Conservation (phyloP, 352 stramenopile species). For the Phytophthora palmivora region DNA sequence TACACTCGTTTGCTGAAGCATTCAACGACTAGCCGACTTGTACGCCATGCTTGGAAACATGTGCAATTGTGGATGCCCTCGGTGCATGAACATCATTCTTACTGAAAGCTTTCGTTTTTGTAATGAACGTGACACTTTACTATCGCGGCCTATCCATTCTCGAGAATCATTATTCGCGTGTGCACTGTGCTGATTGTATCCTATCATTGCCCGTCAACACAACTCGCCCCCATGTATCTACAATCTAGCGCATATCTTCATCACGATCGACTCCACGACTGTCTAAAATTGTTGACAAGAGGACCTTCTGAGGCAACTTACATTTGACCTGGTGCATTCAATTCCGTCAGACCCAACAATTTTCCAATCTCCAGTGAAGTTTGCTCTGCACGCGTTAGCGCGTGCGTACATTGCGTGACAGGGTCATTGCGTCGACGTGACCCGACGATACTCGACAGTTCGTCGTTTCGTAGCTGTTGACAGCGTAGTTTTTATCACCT, state of each 20-base stretch:
- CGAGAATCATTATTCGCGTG: neutral
- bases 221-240: neutral
- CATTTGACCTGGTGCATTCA: neutral
- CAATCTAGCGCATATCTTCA: slow-evolving; percentile 1
- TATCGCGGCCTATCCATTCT: slow-evolving; percentile 3
- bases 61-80: neutral
- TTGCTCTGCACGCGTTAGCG: neutral
- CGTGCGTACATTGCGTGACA: neutral
- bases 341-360: slow-evolving; percentile 18
- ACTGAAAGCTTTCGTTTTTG: neutral
- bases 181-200: neutral
- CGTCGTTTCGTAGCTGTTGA: slow-evolving; percentile 19
- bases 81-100: neutral
- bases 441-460: slow-evolving; percentile 16
- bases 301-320: neutral
- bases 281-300: slow-evolving; percentile 13
- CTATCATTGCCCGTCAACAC: neutral
- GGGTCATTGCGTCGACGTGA: neutral
- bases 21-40: too few relatives aligned
- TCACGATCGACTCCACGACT: slow-evolving; percentile 1
- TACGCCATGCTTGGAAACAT: neutral
- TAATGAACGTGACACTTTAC: neutral
- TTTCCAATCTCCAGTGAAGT: slow-evolving; percentile 23
- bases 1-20: too few relatives aligned
- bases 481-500: slow-evolving; percentile 21